Conservation (phyloP, 257 asterid genomes). For the Nemophila menziesii region DNA sequence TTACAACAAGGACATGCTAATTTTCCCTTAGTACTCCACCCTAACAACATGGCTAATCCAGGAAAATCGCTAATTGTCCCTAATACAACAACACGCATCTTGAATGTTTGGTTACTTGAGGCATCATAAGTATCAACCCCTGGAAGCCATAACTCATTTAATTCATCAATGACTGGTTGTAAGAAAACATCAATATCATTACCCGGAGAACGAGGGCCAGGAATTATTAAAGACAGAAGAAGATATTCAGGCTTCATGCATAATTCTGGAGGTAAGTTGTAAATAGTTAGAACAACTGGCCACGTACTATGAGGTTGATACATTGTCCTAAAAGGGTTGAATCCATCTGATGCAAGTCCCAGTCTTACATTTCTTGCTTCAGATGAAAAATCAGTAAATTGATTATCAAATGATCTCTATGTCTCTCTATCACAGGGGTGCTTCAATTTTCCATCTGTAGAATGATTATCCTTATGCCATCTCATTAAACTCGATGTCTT, state of each 20-base stretch:
- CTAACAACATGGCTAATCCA: slow-evolving; percentile 7
- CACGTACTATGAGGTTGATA: neutral
- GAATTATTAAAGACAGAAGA: neutral
- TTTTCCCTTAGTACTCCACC: slow-evolving; percentile 16
- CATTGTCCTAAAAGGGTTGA: neutral
- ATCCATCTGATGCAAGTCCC: neutral
- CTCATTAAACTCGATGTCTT: neutral
- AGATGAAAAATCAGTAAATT: neutral
- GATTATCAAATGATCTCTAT: neutral
- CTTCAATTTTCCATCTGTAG: neutral
- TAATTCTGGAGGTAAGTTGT: neutral
- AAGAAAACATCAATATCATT: neutral
- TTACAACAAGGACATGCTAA: slow-evolving; percentile 13
- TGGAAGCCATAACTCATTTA: neutral
- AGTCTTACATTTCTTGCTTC: neutral
- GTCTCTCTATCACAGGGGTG: neutral
- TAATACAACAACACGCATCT: neutral
- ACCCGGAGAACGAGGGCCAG: neutral
- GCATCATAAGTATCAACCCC: slow-evolving; percentile 4
- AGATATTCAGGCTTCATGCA: slow-evolving; percentile 1
- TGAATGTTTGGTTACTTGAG: neutral
- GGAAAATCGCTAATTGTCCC: slow-evolving; percentile 2
- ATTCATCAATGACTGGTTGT: neutral
- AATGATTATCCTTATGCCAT: slow-evolving; percentile 1
- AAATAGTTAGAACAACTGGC: neutral